phyloP scores from a whole-genome alignment of 2,329 filamentous ascomycete species.

The Cladosporium sp. region DNA sequence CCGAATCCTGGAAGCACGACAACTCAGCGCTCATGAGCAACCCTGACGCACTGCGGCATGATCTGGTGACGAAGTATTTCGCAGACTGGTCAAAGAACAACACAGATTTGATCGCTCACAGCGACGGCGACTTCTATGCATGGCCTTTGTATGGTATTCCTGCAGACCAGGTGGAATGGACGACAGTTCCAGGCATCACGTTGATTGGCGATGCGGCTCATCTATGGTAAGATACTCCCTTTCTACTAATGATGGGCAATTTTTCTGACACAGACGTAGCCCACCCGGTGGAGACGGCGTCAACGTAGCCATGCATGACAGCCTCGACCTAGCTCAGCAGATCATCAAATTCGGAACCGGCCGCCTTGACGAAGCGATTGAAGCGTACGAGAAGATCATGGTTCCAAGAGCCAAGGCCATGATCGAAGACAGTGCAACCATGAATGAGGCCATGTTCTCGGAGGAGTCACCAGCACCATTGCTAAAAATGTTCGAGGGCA shows the following conservation, averaged over 20 bases:
- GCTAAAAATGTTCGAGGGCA: background rate
- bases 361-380: conserved; percentile 23
- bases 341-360: conserved; percentile 33
- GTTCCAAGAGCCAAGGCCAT: conserved; percentile 23
- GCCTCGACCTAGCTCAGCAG: conserved; percentile 45
- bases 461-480: conserved; percentile 16
- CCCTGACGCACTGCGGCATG: conserved; percentile 35
- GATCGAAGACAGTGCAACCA: conserved; percentile 14
- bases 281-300: conserved; percentile 58
- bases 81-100: conserved; percentile 43
- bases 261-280: conserved; percentile 6
- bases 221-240: conserved; percentile 41
- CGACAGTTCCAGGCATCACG: conserved; percentile 47
- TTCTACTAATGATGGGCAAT: background rate
- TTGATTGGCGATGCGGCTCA: conserved; percentile 59
- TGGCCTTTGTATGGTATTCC: conserved; percentile 53
- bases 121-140: conserved; percentile 36
- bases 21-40: conserved; percentile 25
- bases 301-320: conserved; percentile 55
- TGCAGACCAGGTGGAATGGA: conserved; percentile 44
- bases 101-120: conserved; percentile 39
- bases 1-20: conserved; percentile 18
- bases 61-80: conserved; percentile 36
- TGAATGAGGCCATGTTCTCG: conserved; percentile 15
- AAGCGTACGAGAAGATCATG: conserved; percentile 31